These are phyloP conservation scores for Amanita subjunquillea DNA, from an alignment of 768 basidiomycete genomes.

Conservation along the genomic window DNA sequence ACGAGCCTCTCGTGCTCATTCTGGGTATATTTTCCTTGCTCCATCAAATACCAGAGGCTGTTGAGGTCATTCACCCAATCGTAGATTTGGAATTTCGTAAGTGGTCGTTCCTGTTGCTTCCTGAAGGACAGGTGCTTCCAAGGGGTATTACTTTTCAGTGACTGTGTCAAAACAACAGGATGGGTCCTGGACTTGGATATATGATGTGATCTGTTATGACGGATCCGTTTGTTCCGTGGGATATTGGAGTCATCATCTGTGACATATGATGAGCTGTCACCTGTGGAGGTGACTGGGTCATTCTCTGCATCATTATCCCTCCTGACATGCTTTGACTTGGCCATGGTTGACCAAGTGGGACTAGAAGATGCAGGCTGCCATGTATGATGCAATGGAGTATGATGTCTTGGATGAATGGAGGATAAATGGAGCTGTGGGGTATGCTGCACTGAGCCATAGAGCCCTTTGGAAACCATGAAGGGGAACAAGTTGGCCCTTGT, in stretches of 20 bases:
- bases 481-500: not conserved
- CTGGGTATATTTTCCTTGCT: not conserved
- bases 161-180: not conserved
- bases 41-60: slow-evolving; percentile 1
- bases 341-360: too few species aligned
- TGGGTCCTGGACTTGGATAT: too few species aligned
- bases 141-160: not conserved
- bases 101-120: not conserved
- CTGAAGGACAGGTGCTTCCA: not conserved
- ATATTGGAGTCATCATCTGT: not conserved
- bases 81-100: not conserved
- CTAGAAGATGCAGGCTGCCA: not conserved
- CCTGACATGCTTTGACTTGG: not conserved
- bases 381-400: not conserved
- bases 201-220: not conserved
- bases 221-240: not conserved
- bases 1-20: not conserved
- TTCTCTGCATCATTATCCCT: not conserved
- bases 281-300: not conserved
- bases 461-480: not conserved
- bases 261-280: not conserved
- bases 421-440: not conserved
- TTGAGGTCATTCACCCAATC: not conserved
- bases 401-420: not conserved
- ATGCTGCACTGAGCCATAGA: not conserved